Evolutionary conservation across 2,329 filamentous ascomycete species (phyloP), one percentile per base, ranked within the genome.

Genomic region (Penicillium sp.): DNA sequence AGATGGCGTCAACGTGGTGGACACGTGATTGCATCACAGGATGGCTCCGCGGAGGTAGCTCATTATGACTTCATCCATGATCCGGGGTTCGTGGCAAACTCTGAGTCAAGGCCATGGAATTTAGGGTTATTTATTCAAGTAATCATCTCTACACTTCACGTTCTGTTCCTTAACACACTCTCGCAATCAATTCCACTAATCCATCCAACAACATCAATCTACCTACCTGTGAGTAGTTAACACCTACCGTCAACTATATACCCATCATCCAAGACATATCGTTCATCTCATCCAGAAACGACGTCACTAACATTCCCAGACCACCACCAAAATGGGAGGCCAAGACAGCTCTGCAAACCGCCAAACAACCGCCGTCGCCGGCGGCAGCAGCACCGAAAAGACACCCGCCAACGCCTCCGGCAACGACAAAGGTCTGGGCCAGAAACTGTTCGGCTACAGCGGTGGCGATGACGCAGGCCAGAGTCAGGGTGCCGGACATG

Each of bases 381-480:
- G 64, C 22, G 65, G 63, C 38, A 55, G 57, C 28, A 59, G 63
- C 50, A 34, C 56, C 16, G 19, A 46, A 12, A 63, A 64, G 12
- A 66, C 62, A 0, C 64, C 66, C n/a, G 64, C 63, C 25, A 67
- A 66, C 56, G 61, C 62, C 41, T 36, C 50, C 27, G 56, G 53
- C 19, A 62, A 56, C n/a, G 59, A 57, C 14, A 22, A 34, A 7
- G 54, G 58, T 36, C 56, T 54, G 54, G 63, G 62, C 18, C 62
- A 67, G 28, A 40, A 46, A 25, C 53, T 59, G 16, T 35, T 22
- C 19, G 19, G 19, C 19, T 3, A 5, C 19, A 5, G 19, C 19
- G 5, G 19, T 22, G 3, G 3, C 19, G 62, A 57, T 4, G n/a
- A n/a, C n/a, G n/a, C n/a, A n/a, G n/a, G 29, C 34, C 18, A 49